These are phyloP conservation scores for Puccinia horiana DNA, from an alignment of 1,284 basidiomycete genomes.

Conservation along the genomic window DNA sequence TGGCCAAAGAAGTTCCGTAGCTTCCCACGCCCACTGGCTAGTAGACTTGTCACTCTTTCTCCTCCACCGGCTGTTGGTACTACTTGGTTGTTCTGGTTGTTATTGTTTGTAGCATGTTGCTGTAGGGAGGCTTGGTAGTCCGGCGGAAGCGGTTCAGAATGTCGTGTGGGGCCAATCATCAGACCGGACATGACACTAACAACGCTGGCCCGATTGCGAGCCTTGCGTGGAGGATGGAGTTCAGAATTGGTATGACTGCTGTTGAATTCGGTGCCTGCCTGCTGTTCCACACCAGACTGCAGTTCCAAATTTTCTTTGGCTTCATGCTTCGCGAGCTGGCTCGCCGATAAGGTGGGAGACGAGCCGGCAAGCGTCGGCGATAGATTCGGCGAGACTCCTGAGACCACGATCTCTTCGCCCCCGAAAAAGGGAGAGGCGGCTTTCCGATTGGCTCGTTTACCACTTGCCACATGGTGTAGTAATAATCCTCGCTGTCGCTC, in stretches of 20 bases:
- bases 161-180: constrained; percentile 61
- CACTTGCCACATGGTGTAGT: constrained; percentile 54
- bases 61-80: constrained; percentile 18
- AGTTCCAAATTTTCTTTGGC: constrained; percentile 56
- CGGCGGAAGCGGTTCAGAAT: constrained; percentile 57
- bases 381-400: constrained; percentile 58
- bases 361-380: constrained; percentile 17
- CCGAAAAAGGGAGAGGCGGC: constrained; percentile 65
- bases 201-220: constrained; percentile 86
- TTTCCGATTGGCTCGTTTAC: constrained; percentile 57
- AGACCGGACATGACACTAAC: constrained; percentile 91
- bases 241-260: background rate
- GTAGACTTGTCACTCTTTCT: constrained; percentile 43
- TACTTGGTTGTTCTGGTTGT: constrained; percentile 49
- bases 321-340: constrained; percentile 18
- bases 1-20: constrained; percentile 98
- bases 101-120: constrained; percentile 5
- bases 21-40: constrained; percentile 58
- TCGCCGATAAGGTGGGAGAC: constrained; percentile 35
- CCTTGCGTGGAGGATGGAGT: constrained; percentile 61
- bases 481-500: constrained; percentile 76
- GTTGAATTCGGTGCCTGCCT: background rate
- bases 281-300: constrained; percentile 51
- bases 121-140: constrained; percentile 41
- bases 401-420: constrained; percentile 61